A percentile compares a stretch with the other conserved stretches of the same genome.
phyloP scores from a whole-genome alignment of 257 asterid genomes.

The Solanum piurae region DNA sequence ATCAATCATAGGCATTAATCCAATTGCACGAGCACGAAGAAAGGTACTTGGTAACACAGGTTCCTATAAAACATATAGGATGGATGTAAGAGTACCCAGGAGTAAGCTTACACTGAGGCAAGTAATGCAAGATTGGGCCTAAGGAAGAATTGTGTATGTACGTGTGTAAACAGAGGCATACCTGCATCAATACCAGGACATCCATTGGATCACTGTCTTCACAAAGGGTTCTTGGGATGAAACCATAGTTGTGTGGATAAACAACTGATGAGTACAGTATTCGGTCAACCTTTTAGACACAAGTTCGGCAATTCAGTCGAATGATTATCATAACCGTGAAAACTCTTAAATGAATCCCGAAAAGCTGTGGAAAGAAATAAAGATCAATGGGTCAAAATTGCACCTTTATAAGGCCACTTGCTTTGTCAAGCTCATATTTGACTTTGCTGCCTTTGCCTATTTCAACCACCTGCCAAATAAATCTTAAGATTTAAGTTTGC shows the following conservation, averaged over 20 bases:
- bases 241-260: slow-evolving; percentile 92
- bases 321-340: background rate
- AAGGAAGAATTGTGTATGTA: background rate
- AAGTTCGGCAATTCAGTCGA: background rate
- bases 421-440: slow-evolving; percentile 90
- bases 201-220: slow-evolving; percentile 93
- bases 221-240: slow-evolving; percentile 81
- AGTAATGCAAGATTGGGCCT: background rate
- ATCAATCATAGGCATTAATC: slow-evolving; percentile 98
- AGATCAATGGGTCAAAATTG: background rate
- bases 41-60: slow-evolving; percentile 80
- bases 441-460: slow-evolving; percentile 90
- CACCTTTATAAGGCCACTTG: slow-evolving; percentile 81
- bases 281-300: slow-evolving; percentile 55
- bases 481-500: background rate
- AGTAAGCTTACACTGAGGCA: background rate
- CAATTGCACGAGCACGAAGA: slow-evolving; percentile 95
- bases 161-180: background rate
- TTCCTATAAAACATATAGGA: slow-evolving; percentile 28
- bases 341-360: background rate
- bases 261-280: slow-evolving; percentile 90
- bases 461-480: slow-evolving; percentile 64
- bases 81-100: background rate
- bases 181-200: slow-evolving; percentile 89
- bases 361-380: background rate